Evolutionary conservation across 2,329 filamentous ascomycete species (phyloP).

Genomic region (Simplicillium aogashimaense): DNA sequence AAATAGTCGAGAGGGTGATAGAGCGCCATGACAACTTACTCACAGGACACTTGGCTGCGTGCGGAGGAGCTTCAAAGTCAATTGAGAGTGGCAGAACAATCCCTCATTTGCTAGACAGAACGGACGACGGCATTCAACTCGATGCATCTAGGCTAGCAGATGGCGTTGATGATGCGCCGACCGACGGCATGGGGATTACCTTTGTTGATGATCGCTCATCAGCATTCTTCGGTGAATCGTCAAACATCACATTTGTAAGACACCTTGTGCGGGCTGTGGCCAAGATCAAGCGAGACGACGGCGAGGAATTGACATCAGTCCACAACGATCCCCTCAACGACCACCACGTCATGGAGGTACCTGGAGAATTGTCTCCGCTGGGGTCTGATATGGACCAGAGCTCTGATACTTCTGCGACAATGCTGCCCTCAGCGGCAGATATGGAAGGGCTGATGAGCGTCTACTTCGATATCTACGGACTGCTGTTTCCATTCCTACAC

Average conservation of each 20-base stretch:
- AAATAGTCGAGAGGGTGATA: constrained; percentile 10
- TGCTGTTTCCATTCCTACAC: constrained; percentile 19
- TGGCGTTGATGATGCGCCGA: constrained; percentile 8
- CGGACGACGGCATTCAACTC: constrained; percentile 2
- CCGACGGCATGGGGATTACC: constrained; percentile 13
- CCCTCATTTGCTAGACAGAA: background rate
- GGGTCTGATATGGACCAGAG: constrained; percentile 1
- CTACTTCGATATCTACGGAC: constrained; percentile 17
- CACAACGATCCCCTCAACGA: background rate
- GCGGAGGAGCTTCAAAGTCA: background rate
- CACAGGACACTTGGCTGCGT: constrained; percentile 2
- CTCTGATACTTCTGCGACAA: background rate
- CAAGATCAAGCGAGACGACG: constrained; percentile 2
- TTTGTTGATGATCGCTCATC: constrained; percentile 11
- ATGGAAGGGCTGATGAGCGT: constrained; percentile 10
- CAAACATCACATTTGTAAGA: constrained; percentile 13
- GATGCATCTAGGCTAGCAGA: constrained; percentile 7
- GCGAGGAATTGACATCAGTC: background rate
- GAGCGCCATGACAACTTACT: constrained; percentile 7
- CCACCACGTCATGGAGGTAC: background rate
- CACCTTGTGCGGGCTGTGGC: constrained; percentile 10
- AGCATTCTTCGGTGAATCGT: constrained; percentile 13
- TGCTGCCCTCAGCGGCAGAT: constrained; percentile 10
- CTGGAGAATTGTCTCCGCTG: constrained; percentile 1
- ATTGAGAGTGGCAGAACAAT: too few species aligned